phyloP scores from a whole-genome alignment of 2,329 filamentous ascomycete genomes.

The Fusarium verrucosum region DNA sequence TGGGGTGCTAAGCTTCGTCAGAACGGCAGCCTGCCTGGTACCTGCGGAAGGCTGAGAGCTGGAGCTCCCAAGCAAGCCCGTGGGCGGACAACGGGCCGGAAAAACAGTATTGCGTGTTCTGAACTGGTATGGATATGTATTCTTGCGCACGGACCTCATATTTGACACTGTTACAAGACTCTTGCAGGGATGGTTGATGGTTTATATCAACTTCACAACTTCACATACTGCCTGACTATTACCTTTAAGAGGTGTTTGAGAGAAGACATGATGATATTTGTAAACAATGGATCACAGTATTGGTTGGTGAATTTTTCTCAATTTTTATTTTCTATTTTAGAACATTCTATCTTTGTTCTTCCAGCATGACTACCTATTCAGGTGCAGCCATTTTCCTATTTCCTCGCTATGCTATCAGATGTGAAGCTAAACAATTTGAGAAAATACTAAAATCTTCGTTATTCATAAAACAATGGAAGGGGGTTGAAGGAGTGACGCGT shows the following conservation, averaged over 20 bases:
- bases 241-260: too few species aligned
- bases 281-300: background rate
- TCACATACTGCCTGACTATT: too few species aligned
- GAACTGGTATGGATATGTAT: too few species aligned
- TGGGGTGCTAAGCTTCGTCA: conserved; percentile 52
- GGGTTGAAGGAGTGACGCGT: background rate
- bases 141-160: background rate
- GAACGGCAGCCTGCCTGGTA: conserved; percentile 50
- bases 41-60: conserved; percentile 45
- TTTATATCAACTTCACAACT: background rate
- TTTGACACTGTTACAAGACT: too few species aligned
- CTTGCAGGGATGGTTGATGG: background rate
- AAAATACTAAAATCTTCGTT: background rate
- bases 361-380: background rate
- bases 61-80: conserved; percentile 44
- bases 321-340: background rate
- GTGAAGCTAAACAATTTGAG: background rate
- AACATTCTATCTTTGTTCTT: background rate
- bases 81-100: conserved; percentile 39
- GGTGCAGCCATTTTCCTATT: background rate
- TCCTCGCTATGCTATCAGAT: background rate
- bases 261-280: background rate
- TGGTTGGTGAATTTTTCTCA: background rate
- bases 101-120: conserved; percentile 43
- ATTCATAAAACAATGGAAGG: background rate